phyloP scores from a whole-genome alignment of 2,329 filamentous ascomycete genomes.

The Claviceps sp. region DNA sequence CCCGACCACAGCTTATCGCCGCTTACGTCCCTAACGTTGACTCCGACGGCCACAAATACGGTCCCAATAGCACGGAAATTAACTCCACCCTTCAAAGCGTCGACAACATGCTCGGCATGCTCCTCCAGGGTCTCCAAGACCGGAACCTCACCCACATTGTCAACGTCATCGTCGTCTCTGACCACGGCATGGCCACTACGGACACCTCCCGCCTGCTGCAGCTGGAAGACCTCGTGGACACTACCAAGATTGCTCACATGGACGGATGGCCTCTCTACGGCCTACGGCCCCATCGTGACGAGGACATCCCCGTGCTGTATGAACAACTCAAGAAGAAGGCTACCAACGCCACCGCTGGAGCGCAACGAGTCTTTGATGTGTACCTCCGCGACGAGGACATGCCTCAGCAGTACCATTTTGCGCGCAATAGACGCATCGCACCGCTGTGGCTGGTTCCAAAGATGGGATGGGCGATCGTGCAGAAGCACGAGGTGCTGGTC shows the following conservation, averaged over 20 bases:
- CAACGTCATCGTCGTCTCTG: conserved; percentile 90
- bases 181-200: conserved; percentile 97
- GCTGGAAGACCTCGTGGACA: conserved; percentile 77
- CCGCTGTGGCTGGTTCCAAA: conserved; percentile 91
- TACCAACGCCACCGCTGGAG: conserved; percentile 21
- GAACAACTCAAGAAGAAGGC: conserved; percentile 42
- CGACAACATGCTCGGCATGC: conserved; percentile 64
- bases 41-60: conserved; percentile 70
- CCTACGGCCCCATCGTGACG: conserved; percentile 60
- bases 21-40: conserved; percentile 94
- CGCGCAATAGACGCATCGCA: conserved; percentile 75
- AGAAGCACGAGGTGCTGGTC: conserved; percentile 65
- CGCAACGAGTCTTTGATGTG: conserved; percentile 63
- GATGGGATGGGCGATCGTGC: conserved; percentile 84
- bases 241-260: conserved; percentile 61
- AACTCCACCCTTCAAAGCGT: conserved; percentile 62
- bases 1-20: conserved; percentile 79
- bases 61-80: conserved; percentile 92
- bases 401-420: conserved; percentile 87
- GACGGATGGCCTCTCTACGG: conserved; percentile 94
- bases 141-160: conserved; percentile 82
- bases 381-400: conserved; percentile 80
- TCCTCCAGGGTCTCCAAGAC: conserved; percentile 63
- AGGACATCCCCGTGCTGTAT: conserved; percentile 56
- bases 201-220: conserved; percentile 69